These are phyloP conservation scores for Sugiyamaella floridensis DNA, from an alignment of 805 yeast species.

Conservation along the genomic window DNA sequence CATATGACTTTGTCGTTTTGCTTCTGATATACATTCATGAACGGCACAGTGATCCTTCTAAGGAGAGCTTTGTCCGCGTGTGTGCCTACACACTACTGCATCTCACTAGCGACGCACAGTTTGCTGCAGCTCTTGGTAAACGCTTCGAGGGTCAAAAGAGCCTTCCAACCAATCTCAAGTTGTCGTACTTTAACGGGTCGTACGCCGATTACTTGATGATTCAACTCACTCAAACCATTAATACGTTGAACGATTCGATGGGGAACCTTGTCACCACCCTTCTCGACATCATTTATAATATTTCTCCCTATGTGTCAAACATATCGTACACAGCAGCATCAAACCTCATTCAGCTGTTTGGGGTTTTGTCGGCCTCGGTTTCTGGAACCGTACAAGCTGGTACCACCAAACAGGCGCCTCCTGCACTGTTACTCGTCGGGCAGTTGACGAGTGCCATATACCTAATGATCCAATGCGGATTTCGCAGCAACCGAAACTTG, in stretches of 20 bases:
- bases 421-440: conserved; percentile 11
- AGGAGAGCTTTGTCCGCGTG: conserved; percentile 26
- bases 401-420: neutral
- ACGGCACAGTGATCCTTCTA: conserved; percentile 32
- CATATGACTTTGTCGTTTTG: conserved; percentile 47
- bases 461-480: conserved; percentile 22
- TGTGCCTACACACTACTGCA: conserved; percentile 28
- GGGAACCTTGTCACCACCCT: conserved; percentile 23
- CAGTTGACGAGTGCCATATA: conserved; percentile 19
- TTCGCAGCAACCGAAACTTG: conserved; percentile 22
- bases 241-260: conserved; percentile 10
- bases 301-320: conserved; percentile 26
- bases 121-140: conserved; percentile 19
- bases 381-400: neutral
- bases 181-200: conserved; percentile 22
- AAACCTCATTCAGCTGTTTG: conserved; percentile 23
- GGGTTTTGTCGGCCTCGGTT: conserved; percentile 11
- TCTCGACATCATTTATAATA: conserved; percentile 25
- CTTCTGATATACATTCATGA: conserved; percentile 52
- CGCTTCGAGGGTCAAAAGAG: conserved; percentile 24
- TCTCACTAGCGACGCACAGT: conserved; percentile 25
- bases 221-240: conserved; percentile 14
- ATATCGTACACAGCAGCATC: conserved; percentile 26
- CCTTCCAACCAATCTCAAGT: conserved; percentile 24
- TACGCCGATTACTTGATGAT: conserved; percentile 29